Base-by-base conservation (phyloP, 805 yeast species). In the Komagataella mondaviorum region DNA sequence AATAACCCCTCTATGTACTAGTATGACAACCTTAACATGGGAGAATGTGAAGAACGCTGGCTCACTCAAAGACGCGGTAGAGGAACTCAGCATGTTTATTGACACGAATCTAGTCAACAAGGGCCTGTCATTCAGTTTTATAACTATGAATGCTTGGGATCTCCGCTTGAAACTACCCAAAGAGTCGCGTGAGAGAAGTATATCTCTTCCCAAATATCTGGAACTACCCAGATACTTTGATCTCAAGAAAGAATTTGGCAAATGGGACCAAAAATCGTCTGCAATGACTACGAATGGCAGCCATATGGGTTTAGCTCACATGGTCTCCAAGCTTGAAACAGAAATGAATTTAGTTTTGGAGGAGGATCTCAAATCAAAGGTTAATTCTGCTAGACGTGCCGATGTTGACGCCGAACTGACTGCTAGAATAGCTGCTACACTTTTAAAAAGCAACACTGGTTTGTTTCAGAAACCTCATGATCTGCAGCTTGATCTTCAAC, bases 221-320 rank as follows among this genome's bases (percentile, higher is more conserved):
- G 87, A 83, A 62, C 82, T 83, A 56, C 85, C 96, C 2, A 72
- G 81, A 47, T 75, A 84, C 22, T 88, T 87, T 65, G 96, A 88
- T 64, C 67, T 89, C 55, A 75, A 77, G 61, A 77, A 76, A 54
- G 97, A 90, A 64, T 88, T 76, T 64, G 62, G 74, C 46, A 83
- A 80, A 57, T 85, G 88, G 86, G 83, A 88, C 3, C 82, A 78
- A 55, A 63, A 71, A 17, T 58, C 67, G 56, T 55, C 69, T 22
- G 67, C 68, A 52, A 60, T 71, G n/a, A 58, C 66, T 43, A 56
- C 62, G 7, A 63, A 67, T 23, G 58, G 70, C 50, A 50, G 51
- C 23, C 54, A 54, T 12, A 22, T 57, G 12, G 46, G 60, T 20
- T 39, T 60, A 47, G 53, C 50, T 50, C 59, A 60, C 45, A 53